Conservation (phyloP, 257 asterid genomes). For the Nicotiana noctiflora region DNA sequence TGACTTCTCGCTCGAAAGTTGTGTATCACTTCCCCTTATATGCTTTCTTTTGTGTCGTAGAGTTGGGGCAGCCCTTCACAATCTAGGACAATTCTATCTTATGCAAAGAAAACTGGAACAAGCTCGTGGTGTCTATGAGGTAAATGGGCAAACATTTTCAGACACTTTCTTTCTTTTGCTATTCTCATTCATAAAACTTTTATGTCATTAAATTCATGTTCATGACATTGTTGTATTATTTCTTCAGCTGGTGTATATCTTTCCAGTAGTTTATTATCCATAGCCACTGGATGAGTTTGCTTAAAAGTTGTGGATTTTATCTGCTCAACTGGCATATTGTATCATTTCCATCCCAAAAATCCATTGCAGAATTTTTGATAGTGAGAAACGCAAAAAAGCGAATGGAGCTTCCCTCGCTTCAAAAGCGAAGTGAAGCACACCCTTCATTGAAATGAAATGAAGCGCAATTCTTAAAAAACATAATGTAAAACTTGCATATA, state of each 20-base stretch:
- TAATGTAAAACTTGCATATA: too few species aligned
- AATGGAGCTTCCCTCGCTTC: too few species aligned
- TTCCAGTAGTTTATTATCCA: background rate
- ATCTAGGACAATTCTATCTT: conserved; percentile 81
- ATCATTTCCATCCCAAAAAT: background rate
- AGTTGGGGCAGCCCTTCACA: conserved; percentile 97
- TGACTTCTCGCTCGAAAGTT: conserved; percentile 1
- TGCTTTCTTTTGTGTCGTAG: conserved; percentile 28
- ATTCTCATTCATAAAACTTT: background rate
- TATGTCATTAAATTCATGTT: background rate
- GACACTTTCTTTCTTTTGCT: background rate
- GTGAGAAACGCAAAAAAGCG: too few species aligned
- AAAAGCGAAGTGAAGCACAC: too few species aligned
- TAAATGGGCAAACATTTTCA: conserved; percentile 6
- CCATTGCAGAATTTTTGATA: too few species aligned
- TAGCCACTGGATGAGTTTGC: background rate
- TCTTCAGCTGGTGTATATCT: background rate
- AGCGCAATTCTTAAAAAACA: too few species aligned
- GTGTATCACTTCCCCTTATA: background rate
- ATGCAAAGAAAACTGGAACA: conserved; percentile 56
- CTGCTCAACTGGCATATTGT: background rate
- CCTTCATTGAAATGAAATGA: too few species aligned
- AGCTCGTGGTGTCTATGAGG: conserved; percentile 84
- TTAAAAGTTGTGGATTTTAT: background rate
- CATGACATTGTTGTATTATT: background rate